Evolutionary conservation across 768 basidiomycete species (phyloP).

Genomic region (Tricholoma sp.): DNA sequence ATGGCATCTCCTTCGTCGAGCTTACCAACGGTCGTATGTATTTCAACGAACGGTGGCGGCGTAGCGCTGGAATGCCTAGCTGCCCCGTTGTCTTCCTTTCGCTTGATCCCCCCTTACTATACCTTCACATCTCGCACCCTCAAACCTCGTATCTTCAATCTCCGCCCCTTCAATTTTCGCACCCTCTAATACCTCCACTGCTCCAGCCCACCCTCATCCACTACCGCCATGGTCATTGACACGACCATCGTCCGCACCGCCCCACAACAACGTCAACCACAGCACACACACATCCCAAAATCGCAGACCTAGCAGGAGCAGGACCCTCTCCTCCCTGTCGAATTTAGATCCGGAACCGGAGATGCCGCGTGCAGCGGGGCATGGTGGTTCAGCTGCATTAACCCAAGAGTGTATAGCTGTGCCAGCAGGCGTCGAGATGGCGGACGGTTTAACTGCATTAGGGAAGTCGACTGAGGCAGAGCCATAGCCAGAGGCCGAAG

Average conservation of each 20-base stretch:
- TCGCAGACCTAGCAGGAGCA: neutral
- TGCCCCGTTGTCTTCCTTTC: neutral
- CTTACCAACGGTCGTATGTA: slow-evolving; percentile 25
- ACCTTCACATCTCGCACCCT: no score
- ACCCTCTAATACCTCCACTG: neutral
- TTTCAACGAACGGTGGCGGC: neutral
- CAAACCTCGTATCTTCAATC: no score
- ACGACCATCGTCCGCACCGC: neutral
- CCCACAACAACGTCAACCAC: neutral
- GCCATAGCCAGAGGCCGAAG: neutral
- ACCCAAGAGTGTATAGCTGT: no score
- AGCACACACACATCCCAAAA: neutral
- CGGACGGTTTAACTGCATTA: neutral
- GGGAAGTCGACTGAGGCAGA: neutral
- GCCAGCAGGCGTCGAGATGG: neutral
- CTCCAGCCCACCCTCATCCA: neutral
- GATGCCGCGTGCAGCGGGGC: no score
- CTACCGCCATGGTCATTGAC: neutral
- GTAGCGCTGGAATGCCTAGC: neutral
- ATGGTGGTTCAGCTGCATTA: neutral
- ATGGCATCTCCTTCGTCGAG: slow-evolving; percentile 28
- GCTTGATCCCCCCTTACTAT: neutral
- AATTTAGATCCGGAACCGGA: neutral
- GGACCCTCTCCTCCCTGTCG: neutral
- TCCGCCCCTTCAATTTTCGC: no score